These are phyloP conservation scores for Dothidotthia symphoricarpi DNA, from an alignment of 2,329 filamentous ascomycete species.

Conservation along the genomic window DNA sequence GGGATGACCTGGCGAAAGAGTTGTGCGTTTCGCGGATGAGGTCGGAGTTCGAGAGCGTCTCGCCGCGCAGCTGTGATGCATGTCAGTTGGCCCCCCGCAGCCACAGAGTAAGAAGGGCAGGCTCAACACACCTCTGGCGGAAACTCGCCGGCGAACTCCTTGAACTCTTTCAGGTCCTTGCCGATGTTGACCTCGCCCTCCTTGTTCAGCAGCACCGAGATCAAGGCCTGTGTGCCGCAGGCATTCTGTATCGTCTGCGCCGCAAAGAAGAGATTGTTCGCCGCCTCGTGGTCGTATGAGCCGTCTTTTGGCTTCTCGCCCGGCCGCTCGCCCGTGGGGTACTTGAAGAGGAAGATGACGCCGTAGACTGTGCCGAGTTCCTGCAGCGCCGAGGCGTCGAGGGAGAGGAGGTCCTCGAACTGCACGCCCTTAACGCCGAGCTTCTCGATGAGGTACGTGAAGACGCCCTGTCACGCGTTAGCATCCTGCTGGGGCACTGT, in stretches of 20 bases:
- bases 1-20: slow-evolving; percentile 81
- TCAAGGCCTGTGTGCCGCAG: slow-evolving; percentile 91
- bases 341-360: slow-evolving; percentile 99
- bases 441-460: slow-evolving; percentile 90
- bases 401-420: slow-evolving; percentile 91
- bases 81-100: slow-evolving; percentile 10
- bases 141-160: slow-evolving; percentile 82
- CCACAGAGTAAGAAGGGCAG: no score
- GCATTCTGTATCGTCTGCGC: slow-evolving; percentile 98
- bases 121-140: slow-evolving; percentile 54
- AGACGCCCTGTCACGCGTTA: slow-evolving; percentile 68
- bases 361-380: slow-evolving; percentile 70
- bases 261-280: slow-evolving; percentile 85
- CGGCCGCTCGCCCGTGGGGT: slow-evolving; percentile 68
- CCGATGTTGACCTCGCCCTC: slow-evolving; percentile 70
- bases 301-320: slow-evolving; percentile 73
- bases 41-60: slow-evolving; percentile 67
- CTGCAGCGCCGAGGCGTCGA: slow-evolving; percentile 73
- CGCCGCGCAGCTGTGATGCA: slow-evolving; percentile 59
- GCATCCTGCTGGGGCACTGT: neutral
- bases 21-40: slow-evolving; percentile 71
- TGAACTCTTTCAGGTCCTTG: slow-evolving; percentile 68
- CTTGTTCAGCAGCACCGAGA: slow-evolving; percentile 90
- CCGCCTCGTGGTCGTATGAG: slow-evolving; percentile 70
- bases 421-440: slow-evolving; percentile 92